phyloP scores from a whole-genome alignment of 164 flowering plant species.

The Piper betle region DNA sequence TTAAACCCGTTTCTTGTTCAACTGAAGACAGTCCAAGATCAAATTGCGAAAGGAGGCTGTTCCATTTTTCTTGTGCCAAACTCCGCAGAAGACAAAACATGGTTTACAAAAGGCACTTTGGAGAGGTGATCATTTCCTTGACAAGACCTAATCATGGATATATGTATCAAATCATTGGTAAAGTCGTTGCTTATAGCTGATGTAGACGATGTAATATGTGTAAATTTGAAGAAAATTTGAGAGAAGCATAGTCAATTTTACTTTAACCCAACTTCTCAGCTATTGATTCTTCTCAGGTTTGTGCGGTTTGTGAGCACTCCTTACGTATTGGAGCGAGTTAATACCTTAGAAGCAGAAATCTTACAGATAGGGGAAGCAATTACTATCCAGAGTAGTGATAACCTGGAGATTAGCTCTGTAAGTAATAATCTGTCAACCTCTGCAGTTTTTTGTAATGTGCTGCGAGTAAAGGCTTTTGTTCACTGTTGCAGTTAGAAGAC shows the following conservation, averaged over 20 bases:
- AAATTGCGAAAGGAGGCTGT: slow-evolving; percentile 87
- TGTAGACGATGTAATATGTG: no score
- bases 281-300: slow-evolving; percentile 34
- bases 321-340: slow-evolving; percentile 82
- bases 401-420: slow-evolving; percentile 37
- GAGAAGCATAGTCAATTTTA: neutral
- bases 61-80: slow-evolving; percentile 63
- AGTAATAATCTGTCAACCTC: slow-evolving; percentile 18
- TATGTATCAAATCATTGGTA: no score
- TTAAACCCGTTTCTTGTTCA: slow-evolving; percentile 86
- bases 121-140: slow-evolving; percentile 74
- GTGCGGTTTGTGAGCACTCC: slow-evolving; percentile 98
- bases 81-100: slow-evolving; percentile 34
- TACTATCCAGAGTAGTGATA: slow-evolving; percentile 46
- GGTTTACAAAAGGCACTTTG: slow-evolving; percentile 89
- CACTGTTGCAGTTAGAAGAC: slow-evolving; percentile 39
- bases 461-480: neutral
- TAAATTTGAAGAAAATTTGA: no score
- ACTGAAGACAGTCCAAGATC: slow-evolving; percentile 80
- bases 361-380: slow-evolving; percentile 44
- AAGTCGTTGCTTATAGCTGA: no score
- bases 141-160: no score
- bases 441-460: neutral
- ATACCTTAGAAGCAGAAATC: slow-evolving; percentile 78
- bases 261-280: neutral